These are phyloP conservation scores for Trichosporon sp. DNA, from an alignment of 1,284 basidiomycete genomes.

Conservation along the genomic window DNA sequence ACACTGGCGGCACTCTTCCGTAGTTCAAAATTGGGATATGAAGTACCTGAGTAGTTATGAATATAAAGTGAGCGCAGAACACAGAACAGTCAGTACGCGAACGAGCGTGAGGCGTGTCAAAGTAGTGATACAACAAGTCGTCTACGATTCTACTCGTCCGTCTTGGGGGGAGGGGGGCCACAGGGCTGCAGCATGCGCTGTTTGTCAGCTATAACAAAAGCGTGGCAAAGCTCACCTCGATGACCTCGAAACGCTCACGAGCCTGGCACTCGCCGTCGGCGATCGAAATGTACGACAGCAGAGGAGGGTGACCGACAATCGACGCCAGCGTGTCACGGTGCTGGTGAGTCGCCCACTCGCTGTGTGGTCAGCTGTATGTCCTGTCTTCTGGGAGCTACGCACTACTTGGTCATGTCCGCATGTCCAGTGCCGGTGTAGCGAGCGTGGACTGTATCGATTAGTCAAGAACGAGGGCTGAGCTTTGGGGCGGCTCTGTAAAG, in stretches of 20 bases:
- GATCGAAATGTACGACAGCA: slow-evolving; percentile 81
- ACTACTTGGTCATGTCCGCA: slow-evolving; percentile 92
- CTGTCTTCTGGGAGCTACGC: slow-evolving; percentile 40
- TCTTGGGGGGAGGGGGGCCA: slow-evolving; percentile 87
- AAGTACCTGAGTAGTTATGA: too few species aligned
- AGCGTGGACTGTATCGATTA: slow-evolving; percentile 69
- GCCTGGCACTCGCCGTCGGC: slow-evolving; percentile 90
- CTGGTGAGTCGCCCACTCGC: slow-evolving; percentile 97
- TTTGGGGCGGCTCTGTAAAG: neutral
- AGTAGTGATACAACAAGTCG: slow-evolving; percentile 17
- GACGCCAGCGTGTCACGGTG: slow-evolving; percentile 90
- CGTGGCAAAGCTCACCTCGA: slow-evolving; percentile 63
- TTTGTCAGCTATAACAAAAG: neutral
- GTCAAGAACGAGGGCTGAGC: neutral
- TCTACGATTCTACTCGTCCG: slow-evolving; percentile 60
- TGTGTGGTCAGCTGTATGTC: slow-evolving; percentile 41
- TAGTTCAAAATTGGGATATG: too few species aligned
- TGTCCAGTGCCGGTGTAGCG: slow-evolving; percentile 94
- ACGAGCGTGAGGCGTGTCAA: too few species aligned
- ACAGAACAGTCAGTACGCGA: too few species aligned
- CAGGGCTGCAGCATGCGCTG: slow-evolving; percentile 98
- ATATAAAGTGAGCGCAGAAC: neutral
- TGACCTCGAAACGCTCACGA: slow-evolving; percentile 88
- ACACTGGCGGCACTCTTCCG: neutral
- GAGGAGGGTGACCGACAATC: slow-evolving; percentile 82